Evolutionary conservation across 306 rosid genomes (phyloP).

Genomic region (Fragaria vesca): DNA sequence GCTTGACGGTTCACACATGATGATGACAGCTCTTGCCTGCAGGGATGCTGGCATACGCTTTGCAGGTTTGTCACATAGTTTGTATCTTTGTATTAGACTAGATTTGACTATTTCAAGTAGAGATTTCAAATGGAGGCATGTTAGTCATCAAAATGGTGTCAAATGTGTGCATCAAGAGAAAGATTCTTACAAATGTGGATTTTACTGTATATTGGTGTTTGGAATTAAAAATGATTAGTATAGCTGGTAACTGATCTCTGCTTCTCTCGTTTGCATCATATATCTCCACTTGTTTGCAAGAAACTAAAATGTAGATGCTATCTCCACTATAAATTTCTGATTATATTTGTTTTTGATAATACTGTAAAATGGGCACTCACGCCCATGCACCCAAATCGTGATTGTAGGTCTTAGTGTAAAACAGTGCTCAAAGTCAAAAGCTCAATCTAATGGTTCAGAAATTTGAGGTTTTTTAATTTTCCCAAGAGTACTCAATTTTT

Average conservation of each 20-base stretch:
- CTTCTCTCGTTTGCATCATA: not conserved
- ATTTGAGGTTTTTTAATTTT: not conserved
- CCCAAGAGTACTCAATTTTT: not conserved
- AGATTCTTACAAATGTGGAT: not conserved
- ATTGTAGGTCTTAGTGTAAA: not conserved
- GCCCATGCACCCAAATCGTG: not conserved
- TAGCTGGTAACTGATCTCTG: not conserved
- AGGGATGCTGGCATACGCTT: constrained; percentile 73
- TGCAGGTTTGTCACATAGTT: constrained; percentile 60
- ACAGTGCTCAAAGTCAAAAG: not conserved
- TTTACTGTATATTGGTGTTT: not conserved
- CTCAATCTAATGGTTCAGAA: not conserved
- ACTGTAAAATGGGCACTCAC: not conserved
- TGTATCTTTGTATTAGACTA: constrained; percentile 4
- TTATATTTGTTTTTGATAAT: not conserved
- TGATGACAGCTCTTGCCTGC: constrained; percentile 92
- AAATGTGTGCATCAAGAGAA: not conserved
- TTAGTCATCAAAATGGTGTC: not conserved
- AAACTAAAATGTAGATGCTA: not conserved
- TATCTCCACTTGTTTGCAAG: not conserved
- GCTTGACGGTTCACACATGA: constrained; percentile 84
- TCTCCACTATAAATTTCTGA: not conserved
- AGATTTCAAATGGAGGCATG: not conserved
- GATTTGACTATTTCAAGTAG: constrained; percentile 6
- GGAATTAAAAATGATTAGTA: not conserved